Evolutionary conservation across 129 eudicot species (phyloP).

Genomic region (Kitagawia praeruptora): DNA sequence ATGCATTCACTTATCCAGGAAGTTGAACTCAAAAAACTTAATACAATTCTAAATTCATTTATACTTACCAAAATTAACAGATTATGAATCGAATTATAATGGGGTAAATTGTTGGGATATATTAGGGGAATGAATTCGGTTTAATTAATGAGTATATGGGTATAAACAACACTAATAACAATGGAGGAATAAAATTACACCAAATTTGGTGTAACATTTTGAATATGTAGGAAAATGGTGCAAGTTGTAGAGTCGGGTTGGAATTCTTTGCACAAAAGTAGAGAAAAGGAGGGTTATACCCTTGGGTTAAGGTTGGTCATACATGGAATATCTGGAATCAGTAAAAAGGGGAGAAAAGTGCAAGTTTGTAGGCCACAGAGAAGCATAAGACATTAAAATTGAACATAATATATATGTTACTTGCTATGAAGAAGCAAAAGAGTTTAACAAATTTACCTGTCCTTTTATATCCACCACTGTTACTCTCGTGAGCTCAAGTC

Average conservation of each 20-base stretch:
- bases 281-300: not conserved
- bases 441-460: slow-evolving; percentile 37
- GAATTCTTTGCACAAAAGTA: not conserved
- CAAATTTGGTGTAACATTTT: not conserved
- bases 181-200: not conserved
- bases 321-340: not conserved
- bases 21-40: not conserved
- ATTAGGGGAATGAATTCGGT: not conserved
- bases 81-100: not conserved
- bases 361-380: not conserved
- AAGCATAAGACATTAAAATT: not conserved
- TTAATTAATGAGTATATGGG: not conserved
- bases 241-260: not conserved
- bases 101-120: not conserved
- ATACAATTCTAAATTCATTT: too few species aligned
- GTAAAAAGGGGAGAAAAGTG: not conserved
- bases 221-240: not conserved
- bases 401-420: too few species aligned
- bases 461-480: slow-evolving; percentile 68
- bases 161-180: too few species aligned
- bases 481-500: slow-evolving; percentile 81
- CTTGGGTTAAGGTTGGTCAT: not conserved
- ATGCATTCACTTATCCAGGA: too few species aligned
- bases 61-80: not conserved
- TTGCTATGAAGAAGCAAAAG: not conserved